Percentiles rank a stretch among this genome's conserved stretches.
These are phyloP conservation scores for Pascua guehoae DNA, from an alignment of 1,284 basidiomycete genomes.

Conservation along the genomic window DNA sequence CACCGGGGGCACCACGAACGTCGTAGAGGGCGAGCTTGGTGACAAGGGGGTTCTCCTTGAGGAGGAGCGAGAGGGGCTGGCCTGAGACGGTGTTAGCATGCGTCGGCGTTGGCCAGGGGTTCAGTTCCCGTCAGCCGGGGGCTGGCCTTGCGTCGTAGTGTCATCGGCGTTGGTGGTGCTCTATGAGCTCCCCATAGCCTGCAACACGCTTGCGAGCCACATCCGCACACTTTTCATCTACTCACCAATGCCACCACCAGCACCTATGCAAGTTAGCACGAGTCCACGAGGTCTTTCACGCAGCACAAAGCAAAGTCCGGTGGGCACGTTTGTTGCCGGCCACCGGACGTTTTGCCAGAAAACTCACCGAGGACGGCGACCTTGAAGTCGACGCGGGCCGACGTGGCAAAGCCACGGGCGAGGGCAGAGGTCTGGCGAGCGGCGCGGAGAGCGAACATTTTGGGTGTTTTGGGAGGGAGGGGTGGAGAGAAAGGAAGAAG, in stretches of 20 bases:
- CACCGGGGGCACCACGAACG: constrained; percentile 95
- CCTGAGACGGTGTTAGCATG: constrained; percentile 49
- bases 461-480: constrained; percentile 8
- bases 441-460: constrained; percentile 33
- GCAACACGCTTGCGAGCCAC: too few relatives aligned
- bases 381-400: constrained; percentile 43
- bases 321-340: too few relatives aligned
- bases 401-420: constrained; percentile 46
- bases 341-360: too few relatives aligned
- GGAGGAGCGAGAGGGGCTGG: constrained; percentile 84
- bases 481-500: constrained; percentile 2
- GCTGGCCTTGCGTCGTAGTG: too few relatives aligned
- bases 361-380: constrained; percentile 46
- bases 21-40: constrained; percentile 86
- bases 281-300: too few relatives aligned
- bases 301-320: too few relatives aligned
- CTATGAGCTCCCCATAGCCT: too few relatives aligned
- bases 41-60: constrained; percentile 79
- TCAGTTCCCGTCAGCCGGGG: too few relatives aligned
- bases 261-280: constrained; percentile 9
- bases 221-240: too few relatives aligned
- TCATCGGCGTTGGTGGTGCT: background rate
- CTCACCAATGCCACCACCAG: constrained; percentile 58
- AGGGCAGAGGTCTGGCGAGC: constrained; percentile 27
- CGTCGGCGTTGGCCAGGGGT: too few relatives aligned